Evolutionary conservation across 2,329 filamentous ascomycete genomes (phyloP).

Genomic region (Ophiostoma sp.): DNA sequence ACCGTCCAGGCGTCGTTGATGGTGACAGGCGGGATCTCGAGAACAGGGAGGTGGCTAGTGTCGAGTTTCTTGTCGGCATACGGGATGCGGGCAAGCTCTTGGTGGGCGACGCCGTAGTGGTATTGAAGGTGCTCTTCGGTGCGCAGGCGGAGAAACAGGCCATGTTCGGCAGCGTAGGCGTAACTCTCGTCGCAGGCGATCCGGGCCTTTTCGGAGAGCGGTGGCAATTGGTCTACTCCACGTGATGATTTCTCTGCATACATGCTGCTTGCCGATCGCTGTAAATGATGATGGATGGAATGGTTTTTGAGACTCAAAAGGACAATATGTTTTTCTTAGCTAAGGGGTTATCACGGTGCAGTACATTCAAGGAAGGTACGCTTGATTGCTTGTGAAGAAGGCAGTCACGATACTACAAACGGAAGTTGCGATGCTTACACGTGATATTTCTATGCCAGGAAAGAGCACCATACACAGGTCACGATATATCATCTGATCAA

Average conservation of each 20-base stretch:
- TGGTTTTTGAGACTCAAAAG: not conserved
- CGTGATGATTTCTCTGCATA: not conserved
- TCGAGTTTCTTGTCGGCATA: not conserved
- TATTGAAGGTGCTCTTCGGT: constrained; percentile 20
- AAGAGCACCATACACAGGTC: not conserved
- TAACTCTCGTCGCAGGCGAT: constrained; percentile 8
- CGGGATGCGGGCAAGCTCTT: not conserved
- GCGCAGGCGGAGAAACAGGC: constrained; percentile 19
- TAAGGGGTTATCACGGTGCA: not conserved
- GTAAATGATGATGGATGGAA: no score
- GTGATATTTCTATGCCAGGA: not conserved
- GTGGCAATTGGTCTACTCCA: not conserved
- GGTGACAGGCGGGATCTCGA: constrained; percentile 7
- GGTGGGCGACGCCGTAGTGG: not conserved
- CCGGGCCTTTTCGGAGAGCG: constrained; percentile 3
- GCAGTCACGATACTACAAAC: not conserved
- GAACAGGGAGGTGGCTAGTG: constrained; percentile 16
- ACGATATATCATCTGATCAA: not conserved
- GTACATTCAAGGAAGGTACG: not conserved
- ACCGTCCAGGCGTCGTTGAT: constrained; percentile 23
- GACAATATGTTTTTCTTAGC: not conserved
- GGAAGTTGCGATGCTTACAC: not conserved
- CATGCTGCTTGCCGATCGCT: not conserved
- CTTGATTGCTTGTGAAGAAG: not conserved
- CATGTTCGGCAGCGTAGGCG: constrained; percentile 19